Evolutionary conservation across 192 early-diverging fungal species (phyloP).

Genomic region (Chytriomyces sp.): DNA sequence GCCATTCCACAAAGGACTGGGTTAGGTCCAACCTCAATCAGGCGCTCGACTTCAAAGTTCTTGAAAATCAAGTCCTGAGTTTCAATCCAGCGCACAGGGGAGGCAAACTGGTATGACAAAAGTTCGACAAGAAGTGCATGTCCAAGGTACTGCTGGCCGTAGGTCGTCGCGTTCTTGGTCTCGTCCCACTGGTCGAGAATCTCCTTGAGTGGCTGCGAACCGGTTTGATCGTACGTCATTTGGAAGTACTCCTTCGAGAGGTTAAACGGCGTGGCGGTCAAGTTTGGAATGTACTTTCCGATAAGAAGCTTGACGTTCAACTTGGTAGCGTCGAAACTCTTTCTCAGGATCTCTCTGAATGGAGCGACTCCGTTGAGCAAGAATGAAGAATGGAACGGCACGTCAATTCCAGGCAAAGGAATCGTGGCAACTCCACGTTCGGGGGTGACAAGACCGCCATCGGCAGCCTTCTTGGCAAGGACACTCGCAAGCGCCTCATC

Average conservation of each 20-base stretch:
- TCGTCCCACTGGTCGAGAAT: conserved; percentile 83
- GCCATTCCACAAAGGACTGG: conserved; percentile 95
- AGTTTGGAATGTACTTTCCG: conserved; percentile 92
- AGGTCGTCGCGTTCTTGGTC: conserved; percentile 66
- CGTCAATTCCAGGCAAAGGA: conserved; percentile 89
- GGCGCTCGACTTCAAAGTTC: conserved; percentile 78
- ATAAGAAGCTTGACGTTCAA: conserved; percentile 82
- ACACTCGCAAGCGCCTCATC: conserved; percentile 71
- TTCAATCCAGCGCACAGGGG: conserved; percentile 92
- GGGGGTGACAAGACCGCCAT: conserved; percentile 68
- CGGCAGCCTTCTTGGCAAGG: conserved; percentile 63
- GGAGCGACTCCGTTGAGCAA: conserved; percentile 88
- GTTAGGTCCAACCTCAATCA: conserved; percentile 90
- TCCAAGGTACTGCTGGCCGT: conserved; percentile 83
- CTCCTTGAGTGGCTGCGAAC: conserved; percentile 73
- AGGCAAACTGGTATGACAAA: conserved; percentile 91
- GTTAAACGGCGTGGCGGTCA: conserved; percentile 88
- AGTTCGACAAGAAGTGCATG: conserved; percentile 87
- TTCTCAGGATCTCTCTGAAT: conserved; percentile 86
- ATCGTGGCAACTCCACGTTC: conserved; percentile 92
- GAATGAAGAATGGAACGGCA: conserved; percentile 97
- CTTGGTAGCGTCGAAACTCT: conserved; percentile 81
- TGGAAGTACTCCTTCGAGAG: conserved; percentile 78
- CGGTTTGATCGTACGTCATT: conserved; percentile 71
- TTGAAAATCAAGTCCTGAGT: conserved; percentile 87